These are phyloP conservation scores for Zymoseptoria tritici DNA, from an alignment of 2,329 filamentous ascomycete species.

Conservation along the genomic window DNA sequence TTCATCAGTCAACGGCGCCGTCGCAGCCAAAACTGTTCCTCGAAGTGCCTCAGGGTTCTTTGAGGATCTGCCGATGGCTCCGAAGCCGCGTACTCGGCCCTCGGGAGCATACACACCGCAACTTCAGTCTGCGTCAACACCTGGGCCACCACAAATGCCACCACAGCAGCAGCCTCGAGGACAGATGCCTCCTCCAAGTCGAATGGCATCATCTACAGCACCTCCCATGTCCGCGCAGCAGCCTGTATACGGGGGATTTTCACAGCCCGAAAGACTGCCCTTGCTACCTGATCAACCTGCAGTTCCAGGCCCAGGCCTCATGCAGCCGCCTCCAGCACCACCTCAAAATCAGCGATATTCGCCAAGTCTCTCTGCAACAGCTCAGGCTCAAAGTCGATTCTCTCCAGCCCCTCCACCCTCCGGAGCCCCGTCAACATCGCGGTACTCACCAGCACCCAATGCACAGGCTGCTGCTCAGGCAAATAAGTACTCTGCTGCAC, in stretches of 20 bases:
- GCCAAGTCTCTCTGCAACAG: constrained; percentile 18
- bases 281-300: constrained; percentile 33
- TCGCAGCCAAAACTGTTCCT: constrained; percentile 17
- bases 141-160: constrained; percentile 10
- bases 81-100: constrained; percentile 32
- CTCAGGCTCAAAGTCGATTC: constrained; percentile 16
- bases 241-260: constrained; percentile 23
- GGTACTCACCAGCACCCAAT: constrained; percentile 54
- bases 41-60: constrained; percentile 39
- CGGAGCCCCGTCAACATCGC: constrained; percentile 30
- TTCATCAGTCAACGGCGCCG: constrained; percentile 4
- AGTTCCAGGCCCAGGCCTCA: constrained; percentile 8
- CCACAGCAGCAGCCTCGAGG: constrained; percentile 6
- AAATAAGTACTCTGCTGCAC: constrained; percentile 35
- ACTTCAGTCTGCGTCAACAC: constrained; percentile 8
- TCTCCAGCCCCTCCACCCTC: constrained; percentile 29
- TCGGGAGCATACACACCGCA: constrained; percentile 24
- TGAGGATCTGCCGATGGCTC: constrained; percentile 39
- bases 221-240: constrained; percentile 19
- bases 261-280: constrained; percentile 36
- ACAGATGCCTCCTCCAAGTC: constrained; percentile 12
- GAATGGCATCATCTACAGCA: constrained; percentile 14
- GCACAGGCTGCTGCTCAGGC: constrained; percentile 28
- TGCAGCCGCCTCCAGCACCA: constrained; percentile 9
- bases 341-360: constrained; percentile 19